A percentile compares a stretch with the other conserved stretches of the same genome.
phyloP scores from a whole-genome alignment of 192 early-diverging fungal genomes.

The Dimargaris xerosporica region DNA sequence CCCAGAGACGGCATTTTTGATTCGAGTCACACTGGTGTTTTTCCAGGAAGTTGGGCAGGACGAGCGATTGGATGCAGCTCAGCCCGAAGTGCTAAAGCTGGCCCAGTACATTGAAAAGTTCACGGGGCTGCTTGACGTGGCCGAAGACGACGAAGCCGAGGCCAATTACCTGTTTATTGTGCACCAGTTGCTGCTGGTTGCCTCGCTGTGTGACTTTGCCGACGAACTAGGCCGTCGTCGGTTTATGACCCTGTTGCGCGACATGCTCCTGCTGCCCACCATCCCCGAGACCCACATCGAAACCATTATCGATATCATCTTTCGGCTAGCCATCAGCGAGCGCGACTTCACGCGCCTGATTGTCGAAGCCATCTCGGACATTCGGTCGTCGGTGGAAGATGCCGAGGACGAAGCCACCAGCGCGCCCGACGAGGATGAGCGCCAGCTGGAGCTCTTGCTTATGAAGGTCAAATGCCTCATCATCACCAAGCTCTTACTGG shows the following conservation, averaged over 20 bases:
- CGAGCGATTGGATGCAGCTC: conserved; percentile 41
- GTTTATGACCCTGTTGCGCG: conserved; percentile 60
- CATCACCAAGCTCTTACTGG: conserved; percentile 50
- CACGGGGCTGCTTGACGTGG: conserved; percentile 24
- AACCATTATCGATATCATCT: conserved; percentile 60
- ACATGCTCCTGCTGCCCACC: conserved; percentile 59
- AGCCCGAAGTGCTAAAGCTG: conserved; percentile 51
- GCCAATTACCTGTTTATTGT: conserved; percentile 33
- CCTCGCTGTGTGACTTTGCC: conserved; percentile 60
- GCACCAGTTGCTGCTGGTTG: conserved; percentile 58
- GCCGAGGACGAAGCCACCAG: conserved; percentile 19
- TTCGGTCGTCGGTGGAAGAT: conserved; percentile 33
- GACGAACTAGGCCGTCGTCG: conserved; percentile 79
- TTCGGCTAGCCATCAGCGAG: conserved; percentile 59
- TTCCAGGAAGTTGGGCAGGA: conserved; percentile 33
- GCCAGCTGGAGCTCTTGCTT: conserved; percentile 30
- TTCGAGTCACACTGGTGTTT: conserved; percentile 25
- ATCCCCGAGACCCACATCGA: conserved; percentile 62
- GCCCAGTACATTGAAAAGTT: conserved; percentile 27
- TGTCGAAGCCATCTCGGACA: conserved; percentile 68
- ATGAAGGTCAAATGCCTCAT: conserved; percentile 45
- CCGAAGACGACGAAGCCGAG: conserved; percentile 21
- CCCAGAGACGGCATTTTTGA: conserved; percentile 34
- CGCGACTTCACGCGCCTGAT: conserved; percentile 78
- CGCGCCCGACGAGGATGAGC: conserved; percentile 20